These are phyloP conservation scores for Lunularia cruciata DNA, from an alignment of 225 moss, liverwort and hornwort genomes.

Conservation along the genomic window DNA sequence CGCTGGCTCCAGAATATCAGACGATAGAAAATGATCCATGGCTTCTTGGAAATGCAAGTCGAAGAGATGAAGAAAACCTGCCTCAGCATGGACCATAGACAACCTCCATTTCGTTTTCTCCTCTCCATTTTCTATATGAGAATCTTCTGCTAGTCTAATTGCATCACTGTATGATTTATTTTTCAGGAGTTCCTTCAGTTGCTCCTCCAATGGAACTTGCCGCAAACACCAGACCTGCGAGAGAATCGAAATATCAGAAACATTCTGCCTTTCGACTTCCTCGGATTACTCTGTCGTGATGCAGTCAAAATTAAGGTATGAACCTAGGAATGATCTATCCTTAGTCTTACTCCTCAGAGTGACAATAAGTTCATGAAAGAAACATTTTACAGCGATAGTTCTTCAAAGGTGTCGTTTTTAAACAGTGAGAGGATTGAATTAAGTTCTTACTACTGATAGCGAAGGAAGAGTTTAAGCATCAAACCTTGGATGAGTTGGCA, in stretches of 20 bases:
- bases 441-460: too few species aligned
- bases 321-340: too few species aligned
- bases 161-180: conserved; percentile 80
- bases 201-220: conserved; percentile 91
- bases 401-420: too few species aligned
- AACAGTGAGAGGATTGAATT: too few species aligned
- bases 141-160: conserved; percentile 80
- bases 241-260: too few species aligned
- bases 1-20: conserved; percentile 83
- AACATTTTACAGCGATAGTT: too few species aligned
- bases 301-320: too few species aligned
- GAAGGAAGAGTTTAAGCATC: neutral
- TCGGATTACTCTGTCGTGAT: too few species aligned
- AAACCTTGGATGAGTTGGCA: conserved; percentile 83
- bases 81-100: conserved; percentile 82
- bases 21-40: conserved; percentile 79
- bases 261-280: too few species aligned
- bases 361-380: too few species aligned
- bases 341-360: too few species aligned
- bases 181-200: conserved; percentile 85
- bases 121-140: conserved; percentile 56
- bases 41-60: conserved; percentile 92
- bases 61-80: conserved; percentile 86
- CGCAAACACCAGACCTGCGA: conserved; percentile 89
- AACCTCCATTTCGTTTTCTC: conserved; percentile 63